A percentile compares a stretch with the other conserved stretches of the same genome.
Evolutionary conservation across 2,329 filamentous ascomycete genomes (phyloP).

Genomic region (Aspergillus transmontanensis): DNA sequence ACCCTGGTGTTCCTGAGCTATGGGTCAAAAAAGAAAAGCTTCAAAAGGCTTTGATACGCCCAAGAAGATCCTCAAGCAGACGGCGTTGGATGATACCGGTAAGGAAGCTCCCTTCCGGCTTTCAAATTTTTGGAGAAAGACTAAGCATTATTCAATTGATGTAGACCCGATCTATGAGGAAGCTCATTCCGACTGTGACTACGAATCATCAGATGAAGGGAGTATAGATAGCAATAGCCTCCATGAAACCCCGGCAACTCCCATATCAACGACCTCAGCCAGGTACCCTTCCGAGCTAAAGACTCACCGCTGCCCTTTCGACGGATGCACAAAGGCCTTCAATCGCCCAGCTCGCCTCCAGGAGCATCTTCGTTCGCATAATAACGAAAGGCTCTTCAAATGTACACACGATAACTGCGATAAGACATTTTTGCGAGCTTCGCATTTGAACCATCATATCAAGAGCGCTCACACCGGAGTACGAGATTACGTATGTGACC

Average conservation of each 20-base stretch:
- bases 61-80: constrained; percentile 36
- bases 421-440: constrained; percentile 83
- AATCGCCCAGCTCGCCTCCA: constrained; percentile 81
- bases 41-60: constrained; percentile 27
- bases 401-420: constrained; percentile 72
- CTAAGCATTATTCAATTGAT: constrained; percentile 42
- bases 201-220: constrained; percentile 31
- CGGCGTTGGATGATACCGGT: constrained; percentile 32
- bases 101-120: constrained; percentile 17
- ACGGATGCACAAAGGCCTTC: constrained; percentile 78
- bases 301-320: constrained; percentile 73
- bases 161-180: constrained; percentile 38
- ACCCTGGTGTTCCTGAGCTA: constrained; percentile 18
- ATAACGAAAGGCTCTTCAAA: constrained; percentile 76
- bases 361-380: constrained; percentile 82
- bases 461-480: constrained; percentile 77
- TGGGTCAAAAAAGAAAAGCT: constrained; percentile 41
- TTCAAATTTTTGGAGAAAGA: constrained; percentile 3
- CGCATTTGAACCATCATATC: constrained; percentile 82
- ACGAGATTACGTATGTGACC: constrained; percentile 70
- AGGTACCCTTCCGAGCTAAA: constrained; percentile 69
- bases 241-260: constrained; percentile 54
- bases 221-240: constrained; percentile 34
- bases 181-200: constrained; percentile 36
- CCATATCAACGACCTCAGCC: constrained; percentile 52